Evolutionary conservation across 129 eudicot genomes (phyloP).

Genomic region (Pittosporum tobira): DNA sequence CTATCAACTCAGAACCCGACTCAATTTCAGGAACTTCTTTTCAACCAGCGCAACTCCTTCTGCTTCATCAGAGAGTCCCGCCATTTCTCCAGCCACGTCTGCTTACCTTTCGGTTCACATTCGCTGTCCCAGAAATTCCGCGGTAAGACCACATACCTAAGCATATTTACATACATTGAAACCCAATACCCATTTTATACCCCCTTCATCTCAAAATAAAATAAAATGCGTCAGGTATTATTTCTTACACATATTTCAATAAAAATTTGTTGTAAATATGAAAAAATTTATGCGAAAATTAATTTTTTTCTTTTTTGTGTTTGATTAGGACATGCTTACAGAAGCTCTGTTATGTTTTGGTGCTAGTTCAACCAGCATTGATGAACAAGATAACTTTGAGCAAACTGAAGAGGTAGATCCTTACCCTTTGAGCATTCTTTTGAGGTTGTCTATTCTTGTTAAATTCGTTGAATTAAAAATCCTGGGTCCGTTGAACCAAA

Average conservation of each 20-base stretch:
- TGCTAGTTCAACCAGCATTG: conserved; percentile 78
- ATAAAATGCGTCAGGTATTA: too few species aligned
- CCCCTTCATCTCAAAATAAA: too few species aligned
- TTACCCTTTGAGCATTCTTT: conserved; percentile 1
- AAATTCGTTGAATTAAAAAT: neutral
- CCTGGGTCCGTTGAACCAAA: too few species aligned
- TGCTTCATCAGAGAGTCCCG: conserved; percentile 11
- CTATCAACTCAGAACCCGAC: conserved; percentile 10
- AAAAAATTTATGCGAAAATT: too few species aligned
- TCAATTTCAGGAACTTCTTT: conserved; percentile 6
- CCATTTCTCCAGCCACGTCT: conserved; percentile 30
- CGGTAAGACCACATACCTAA: conserved; percentile 31
- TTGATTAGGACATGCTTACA: conserved; percentile 52
- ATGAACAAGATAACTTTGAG: conserved; percentile 37
- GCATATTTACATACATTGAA: neutral
- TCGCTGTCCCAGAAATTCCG: conserved; percentile 44
- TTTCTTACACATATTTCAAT: too few species aligned
- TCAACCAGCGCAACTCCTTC: conserved; percentile 23
- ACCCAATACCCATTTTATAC: too few species aligned
- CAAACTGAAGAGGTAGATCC: conserved; percentile 38
- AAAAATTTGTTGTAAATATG: too few species aligned
- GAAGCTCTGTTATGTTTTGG: conserved; percentile 75
- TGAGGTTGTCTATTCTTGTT: neutral
- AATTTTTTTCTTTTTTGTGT: conserved; percentile 1
- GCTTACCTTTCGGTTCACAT: conserved; percentile 54